Conservation (phyloP, 2,329 filamentous ascomycete genomes). For the Aureobasidium sp. region DNA sequence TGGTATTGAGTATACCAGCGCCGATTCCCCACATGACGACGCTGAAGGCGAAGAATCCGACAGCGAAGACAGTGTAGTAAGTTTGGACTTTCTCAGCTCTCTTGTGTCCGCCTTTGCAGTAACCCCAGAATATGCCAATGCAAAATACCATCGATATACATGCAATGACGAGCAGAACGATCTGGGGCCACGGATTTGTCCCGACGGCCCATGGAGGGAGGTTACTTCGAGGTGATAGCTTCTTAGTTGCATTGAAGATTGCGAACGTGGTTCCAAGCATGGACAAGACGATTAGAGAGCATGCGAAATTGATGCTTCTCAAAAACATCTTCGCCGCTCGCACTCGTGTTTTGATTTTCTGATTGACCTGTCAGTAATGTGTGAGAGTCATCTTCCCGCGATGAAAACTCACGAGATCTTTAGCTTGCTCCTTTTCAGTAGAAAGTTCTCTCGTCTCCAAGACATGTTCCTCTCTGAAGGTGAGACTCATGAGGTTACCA, state of each 20-base stretch:
- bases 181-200: slow-evolving; percentile 84
- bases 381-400: too few relatives aligned
- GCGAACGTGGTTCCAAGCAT: slow-evolving; percentile 82
- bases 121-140: slow-evolving; percentile 71
- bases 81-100: slow-evolving; percentile 87
- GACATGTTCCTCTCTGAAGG: slow-evolving; percentile 78
- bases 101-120: slow-evolving; percentile 79
- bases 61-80: slow-evolving; percentile 91
- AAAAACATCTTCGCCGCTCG: slow-evolving; percentile 90
- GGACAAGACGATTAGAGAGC: slow-evolving; percentile 85
- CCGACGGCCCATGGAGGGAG: slow-evolving; percentile 75
- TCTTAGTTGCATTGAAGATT: slow-evolving; percentile 84
- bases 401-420: slow-evolving; percentile 69
- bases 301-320: slow-evolving; percentile 94
- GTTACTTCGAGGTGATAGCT: slow-evolving; percentile 65
- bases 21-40: slow-evolving; percentile 87
- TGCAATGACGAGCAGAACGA: slow-evolving; percentile 69
- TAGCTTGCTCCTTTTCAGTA: slow-evolving; percentile 80
- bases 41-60: slow-evolving; percentile 88
- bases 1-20: slow-evolving; percentile 73
- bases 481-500: slow-evolving; percentile 74
- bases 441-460: slow-evolving; percentile 74
- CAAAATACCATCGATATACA: slow-evolving; percentile 74
- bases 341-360: slow-evolving; percentile 91
- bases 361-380: slow-evolving; percentile 3